A percentile compares a stretch with the other conserved stretches of the same genome.
Conservation (phyloP, 2,329 filamentous ascomycete species). For the Calonectria leucothoes region DNA sequence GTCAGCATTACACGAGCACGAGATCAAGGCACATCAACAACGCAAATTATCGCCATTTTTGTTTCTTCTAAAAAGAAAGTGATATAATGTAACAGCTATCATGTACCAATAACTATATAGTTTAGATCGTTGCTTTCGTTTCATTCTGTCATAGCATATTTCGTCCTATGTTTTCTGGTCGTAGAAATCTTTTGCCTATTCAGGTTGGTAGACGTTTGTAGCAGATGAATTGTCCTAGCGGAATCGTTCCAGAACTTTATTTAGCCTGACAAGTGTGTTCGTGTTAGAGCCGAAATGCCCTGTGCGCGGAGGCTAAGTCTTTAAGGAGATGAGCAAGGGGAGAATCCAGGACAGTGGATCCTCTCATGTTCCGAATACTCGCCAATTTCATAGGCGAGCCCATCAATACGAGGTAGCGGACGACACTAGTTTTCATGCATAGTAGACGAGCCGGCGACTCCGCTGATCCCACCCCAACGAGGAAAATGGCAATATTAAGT, state of each 20-base stretch:
- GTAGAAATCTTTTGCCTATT: background rate
- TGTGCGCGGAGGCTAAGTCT: background rate
- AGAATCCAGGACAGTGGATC: background rate
- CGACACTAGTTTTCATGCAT: background rate
- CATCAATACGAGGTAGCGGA: background rate
- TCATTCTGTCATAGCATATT: background rate
- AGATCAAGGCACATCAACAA: background rate
- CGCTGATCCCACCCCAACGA: background rate
- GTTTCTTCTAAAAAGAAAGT: background rate
- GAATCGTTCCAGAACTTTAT: background rate
- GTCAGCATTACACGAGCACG: background rate
- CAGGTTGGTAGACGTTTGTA: background rate
- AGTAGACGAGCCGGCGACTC: background rate
- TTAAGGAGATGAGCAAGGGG: background rate
- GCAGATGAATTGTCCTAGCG: background rate
- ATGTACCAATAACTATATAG: no score
- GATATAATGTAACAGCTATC: no score
- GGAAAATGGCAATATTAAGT: background rate
- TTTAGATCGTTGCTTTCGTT: no score
- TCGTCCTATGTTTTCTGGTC: background rate
- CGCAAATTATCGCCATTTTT: background rate
- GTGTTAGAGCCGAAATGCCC: background rate
- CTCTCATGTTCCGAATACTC: background rate
- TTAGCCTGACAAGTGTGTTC: background rate
- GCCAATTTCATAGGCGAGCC: background rate